Conservation (phyloP, 768 basidiomycete genomes). For the Lactifluus pinguis region DNA sequence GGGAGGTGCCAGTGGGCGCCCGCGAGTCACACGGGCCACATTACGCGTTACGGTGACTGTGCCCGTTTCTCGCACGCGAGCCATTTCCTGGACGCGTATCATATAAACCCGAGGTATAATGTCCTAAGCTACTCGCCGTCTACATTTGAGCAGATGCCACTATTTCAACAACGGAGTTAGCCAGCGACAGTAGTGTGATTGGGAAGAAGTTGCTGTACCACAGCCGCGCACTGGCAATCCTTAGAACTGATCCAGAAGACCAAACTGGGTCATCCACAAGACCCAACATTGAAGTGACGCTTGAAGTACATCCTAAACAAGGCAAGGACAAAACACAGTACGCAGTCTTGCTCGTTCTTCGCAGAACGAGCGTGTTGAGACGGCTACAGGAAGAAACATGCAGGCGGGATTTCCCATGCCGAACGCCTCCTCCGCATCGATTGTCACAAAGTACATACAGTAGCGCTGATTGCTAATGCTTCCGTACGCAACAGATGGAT, state of each 20-base stretch:
- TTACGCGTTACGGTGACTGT: background rate
- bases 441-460: constrained; percentile 84
- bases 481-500: constrained; percentile 72
- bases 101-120: background rate
- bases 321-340: constrained; percentile 39
- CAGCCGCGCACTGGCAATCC: too few species aligned
- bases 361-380: too few species aligned
- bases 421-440: constrained; percentile 70
- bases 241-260: background rate
- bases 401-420: constrained; percentile 38
- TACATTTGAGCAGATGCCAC: constrained; percentile 3
- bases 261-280: constrained; percentile 25
- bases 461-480: constrained; percentile 70
- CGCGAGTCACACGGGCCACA: too few species aligned
- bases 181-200: constrained; percentile 15
- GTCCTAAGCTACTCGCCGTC: background rate
- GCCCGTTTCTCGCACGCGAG: background rate
- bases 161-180: constrained; percentile 3
- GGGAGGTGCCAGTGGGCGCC: too few species aligned
- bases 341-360: constrained; percentile 21
- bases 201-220: constrained; percentile 20
- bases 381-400: constrained; percentile 33
- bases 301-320: constrained; percentile 37
- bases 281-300: constrained; percentile 61
- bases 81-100: background rate